Evolutionary conservation across 441 rosid genomes (phyloP), one percentile per base, ranked within the genome.

Genomic region (Flueggea neowawraea): DNA sequence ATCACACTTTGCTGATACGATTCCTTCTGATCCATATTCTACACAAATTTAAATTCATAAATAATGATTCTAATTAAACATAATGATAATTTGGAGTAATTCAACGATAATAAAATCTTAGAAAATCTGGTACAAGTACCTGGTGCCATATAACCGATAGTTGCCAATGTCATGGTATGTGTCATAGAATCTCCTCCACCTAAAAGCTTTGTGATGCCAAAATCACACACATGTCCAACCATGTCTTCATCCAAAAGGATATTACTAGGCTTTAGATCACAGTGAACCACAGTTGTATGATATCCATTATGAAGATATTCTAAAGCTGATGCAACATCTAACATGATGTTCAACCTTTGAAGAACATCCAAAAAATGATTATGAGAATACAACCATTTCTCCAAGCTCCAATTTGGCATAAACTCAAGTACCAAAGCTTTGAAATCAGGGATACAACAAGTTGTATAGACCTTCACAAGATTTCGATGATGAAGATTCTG

Each of bases 361-460:
- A 12, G 44, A 11, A 64, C 22, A 16, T 43, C 11, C 15, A 63
- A 31, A 16, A 12, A 54, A 6, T 54, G 10, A 44, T 63, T 63
- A 7, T 54, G 44, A 16, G 56, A 57, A 51, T 65, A 57, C 62
- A 65, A 32, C 69, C 63, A 51, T 49, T 58, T 58, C 56, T 66
- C 69, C 55, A 67, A 39, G 56, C 61, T 68, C 6, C 62, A 58
- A 36, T 68, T 61, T 7, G 66, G 41, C 66, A 61, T 61, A 57
- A 39, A 68, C 11, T 67, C 61, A n/a, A 68, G 28, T 5, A 68
- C 57, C n/a, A 68, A 39, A 31, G 61, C 72, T 48, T 50, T 68
- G 52, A 61, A 61, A 13, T 60, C 65, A 13, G 9, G 55, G 54
- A 36, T 65, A 5, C 60, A 56, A 48, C 62, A 65, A 10, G 16